These are phyloP conservation scores for Fraxinus xanthoxyloides DNA, from an alignment of 305 asterid species.

Conservation along the genomic window DNA sequence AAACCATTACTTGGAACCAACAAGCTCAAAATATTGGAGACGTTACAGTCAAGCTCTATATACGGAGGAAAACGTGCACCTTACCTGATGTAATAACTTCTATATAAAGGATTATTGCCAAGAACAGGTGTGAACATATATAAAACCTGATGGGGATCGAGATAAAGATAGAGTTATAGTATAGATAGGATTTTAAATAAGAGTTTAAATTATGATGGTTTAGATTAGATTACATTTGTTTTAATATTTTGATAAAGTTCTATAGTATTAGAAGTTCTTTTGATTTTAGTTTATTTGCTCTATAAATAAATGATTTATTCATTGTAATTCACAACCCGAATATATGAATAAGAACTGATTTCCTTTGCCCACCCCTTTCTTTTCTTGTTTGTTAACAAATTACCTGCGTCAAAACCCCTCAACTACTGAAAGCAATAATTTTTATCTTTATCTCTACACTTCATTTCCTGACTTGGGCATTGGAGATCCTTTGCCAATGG, in stretches of 20 bases:
- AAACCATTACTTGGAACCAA: not conserved
- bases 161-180: not conserved
- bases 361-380: not conserved
- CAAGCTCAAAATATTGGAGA: not conserved
- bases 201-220: not conserved
- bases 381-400: not conserved
- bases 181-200: not conserved
- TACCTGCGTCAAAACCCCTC: not conserved
- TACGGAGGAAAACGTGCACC: not conserved
- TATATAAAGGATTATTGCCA: not conserved
- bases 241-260: not conserved
- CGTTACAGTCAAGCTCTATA: not conserved
- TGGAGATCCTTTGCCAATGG: not conserved
- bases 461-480: not conserved
- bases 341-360: not conserved
- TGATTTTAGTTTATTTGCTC: not conserved
- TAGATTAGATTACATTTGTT: not conserved
- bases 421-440: not conserved
- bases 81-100: not conserved
- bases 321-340: not conserved
- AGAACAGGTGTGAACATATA: not conserved
- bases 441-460: not conserved
- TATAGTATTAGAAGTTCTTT: not conserved
- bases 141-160: not conserved
- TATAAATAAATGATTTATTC: not conserved